These are phyloP conservation scores for Funneliformis geosporum DNA, from an alignment of 192 early-diverging fungal species.

Conservation along the genomic window DNA sequence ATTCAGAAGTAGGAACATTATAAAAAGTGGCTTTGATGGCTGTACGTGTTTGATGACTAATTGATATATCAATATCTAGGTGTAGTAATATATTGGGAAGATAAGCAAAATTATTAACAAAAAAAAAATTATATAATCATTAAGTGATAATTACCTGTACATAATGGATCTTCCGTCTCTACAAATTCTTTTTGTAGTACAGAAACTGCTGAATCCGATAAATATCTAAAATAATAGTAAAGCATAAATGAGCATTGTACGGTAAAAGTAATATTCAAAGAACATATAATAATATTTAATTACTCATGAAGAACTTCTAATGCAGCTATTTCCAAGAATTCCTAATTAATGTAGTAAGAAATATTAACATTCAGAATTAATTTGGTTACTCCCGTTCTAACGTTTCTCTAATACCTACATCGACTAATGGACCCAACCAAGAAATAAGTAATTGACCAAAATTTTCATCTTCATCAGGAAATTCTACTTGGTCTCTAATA, in stretches of 20 bases:
- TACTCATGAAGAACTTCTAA: conserved; percentile 43
- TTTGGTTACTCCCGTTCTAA: not conserved
- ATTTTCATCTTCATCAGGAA: conserved; percentile 63
- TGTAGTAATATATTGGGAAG: not conserved
- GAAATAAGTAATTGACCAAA: conserved; percentile 56
- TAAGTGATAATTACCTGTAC: conserved; percentile 45
- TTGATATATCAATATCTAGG: conserved; percentile 50
- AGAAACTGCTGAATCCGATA: conserved; percentile 60
- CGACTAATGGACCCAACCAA: conserved; percentile 56
- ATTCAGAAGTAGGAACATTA: conserved; percentile 56
- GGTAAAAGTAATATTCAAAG: no score
- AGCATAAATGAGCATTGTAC: no score
- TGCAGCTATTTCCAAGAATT: conserved; percentile 35
- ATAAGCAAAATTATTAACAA: no score
- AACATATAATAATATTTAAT: no score
- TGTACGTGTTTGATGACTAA: conserved; percentile 47
- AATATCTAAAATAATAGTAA: no score
- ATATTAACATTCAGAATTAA: not conserved
- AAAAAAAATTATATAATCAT: no score
- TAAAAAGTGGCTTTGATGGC: conserved; percentile 47
- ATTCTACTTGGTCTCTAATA: conserved; percentile 49
- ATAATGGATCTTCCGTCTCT: conserved; percentile 61
- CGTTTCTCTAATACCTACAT: conserved; percentile 47
- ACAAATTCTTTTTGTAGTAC: conserved; percentile 62
- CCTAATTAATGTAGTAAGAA: conserved; percentile 5